phyloP scores from a whole-genome alignment of 805 yeast species.

The Wickerhamiella parazyma region DNA sequence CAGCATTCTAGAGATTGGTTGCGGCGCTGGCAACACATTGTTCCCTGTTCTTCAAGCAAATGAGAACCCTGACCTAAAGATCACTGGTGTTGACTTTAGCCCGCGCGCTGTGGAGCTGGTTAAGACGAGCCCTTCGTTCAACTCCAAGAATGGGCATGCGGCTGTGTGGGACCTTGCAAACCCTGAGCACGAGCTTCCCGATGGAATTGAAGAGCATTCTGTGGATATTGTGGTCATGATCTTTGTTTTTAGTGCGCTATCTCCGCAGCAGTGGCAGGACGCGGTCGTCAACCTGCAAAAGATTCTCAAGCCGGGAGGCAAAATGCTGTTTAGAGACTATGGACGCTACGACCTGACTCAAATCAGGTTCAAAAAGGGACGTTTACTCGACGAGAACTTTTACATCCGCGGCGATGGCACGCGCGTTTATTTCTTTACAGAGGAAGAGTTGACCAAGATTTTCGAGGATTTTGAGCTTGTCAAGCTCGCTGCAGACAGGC shows the following conservation, averaged over 20 bases:
- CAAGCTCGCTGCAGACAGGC: conserved; percentile 76
- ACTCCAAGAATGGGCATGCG: conserved; percentile 53
- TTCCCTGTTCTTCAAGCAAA: conserved; percentile 79
- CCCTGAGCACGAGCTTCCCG: conserved; percentile 60
- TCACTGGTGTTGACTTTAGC: conserved; percentile 83
- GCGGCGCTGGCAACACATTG: conserved; percentile 97
- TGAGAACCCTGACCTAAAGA: conserved; percentile 56
- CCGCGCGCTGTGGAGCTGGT: conserved; percentile 83
- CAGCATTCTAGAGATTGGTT: conserved; percentile 81
- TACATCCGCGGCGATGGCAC: conserved; percentile 98
- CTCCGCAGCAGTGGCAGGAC: conserved; percentile 79
- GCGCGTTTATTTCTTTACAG: conserved; percentile 91
- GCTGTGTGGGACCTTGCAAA: conserved; percentile 94
- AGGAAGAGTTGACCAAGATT: conserved; percentile 69
- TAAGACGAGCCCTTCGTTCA: conserved; percentile 45
- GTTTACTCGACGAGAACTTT: conserved; percentile 81
- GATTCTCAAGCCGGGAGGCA: conserved; percentile 85
- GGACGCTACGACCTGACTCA: conserved; percentile 95
- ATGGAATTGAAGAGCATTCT: conserved; percentile 63
- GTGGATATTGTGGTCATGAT: conserved; percentile 91
- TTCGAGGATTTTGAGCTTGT: conserved; percentile 55
- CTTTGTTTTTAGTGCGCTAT: conserved; percentile 82
- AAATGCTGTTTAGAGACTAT: conserved; percentile 79
- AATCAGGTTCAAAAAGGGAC: conserved; percentile 76
- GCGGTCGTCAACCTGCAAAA: conserved; percentile 62